These are phyloP conservation scores for Aspergillus aculeatus DNA, from an alignment of 2,329 filamentous ascomycete species.

Conservation along the genomic window DNA sequence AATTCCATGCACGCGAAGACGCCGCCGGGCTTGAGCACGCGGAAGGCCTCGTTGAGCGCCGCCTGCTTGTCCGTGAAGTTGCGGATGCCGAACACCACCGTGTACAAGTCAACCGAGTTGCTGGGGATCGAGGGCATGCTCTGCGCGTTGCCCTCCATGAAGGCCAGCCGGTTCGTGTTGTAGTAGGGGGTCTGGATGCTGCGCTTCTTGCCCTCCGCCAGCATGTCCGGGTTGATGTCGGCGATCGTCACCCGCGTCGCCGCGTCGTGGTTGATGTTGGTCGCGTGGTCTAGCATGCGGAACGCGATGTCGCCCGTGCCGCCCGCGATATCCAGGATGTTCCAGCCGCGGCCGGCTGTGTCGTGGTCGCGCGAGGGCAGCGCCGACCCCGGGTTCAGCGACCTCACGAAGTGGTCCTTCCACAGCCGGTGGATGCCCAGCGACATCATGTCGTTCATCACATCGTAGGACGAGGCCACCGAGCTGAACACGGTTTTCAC, in stretches of 20 bases:
- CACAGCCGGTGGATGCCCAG: conserved; percentile 93
- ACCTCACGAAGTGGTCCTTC: conserved; percentile 95
- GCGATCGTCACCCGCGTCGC: conserved; percentile 83
- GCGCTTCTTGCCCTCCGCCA: conserved; percentile 80
- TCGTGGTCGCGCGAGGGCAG: conserved; percentile 35
- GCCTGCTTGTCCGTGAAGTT: conserved; percentile 92
- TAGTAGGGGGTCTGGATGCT: conserved; percentile 63
- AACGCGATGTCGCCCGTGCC: conserved; percentile 98
- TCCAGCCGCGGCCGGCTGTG: conserved; percentile 54
- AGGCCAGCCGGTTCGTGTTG: conserved; percentile 57
- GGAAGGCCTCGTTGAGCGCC: conserved; percentile 77
- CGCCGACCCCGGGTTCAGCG: conserved; percentile 75
- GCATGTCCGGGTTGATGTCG: conserved; percentile 96
- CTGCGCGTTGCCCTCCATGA: conserved; percentile 90
- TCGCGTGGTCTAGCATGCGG: conserved; percentile 86
- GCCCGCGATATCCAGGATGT: conserved; percentile 92
- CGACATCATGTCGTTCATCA: conserved; percentile 99
- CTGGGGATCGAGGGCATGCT: conserved; percentile 64
- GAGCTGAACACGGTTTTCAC: conserved; percentile 91
- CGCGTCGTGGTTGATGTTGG: conserved; percentile 74
- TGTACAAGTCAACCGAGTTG: conserved; percentile 86
- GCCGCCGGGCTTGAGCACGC: conserved; percentile 89
- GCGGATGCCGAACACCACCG: conserved; percentile 93
- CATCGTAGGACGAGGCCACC: conserved; percentile 90
- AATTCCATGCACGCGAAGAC: conserved; percentile 98